These are phyloP conservation scores for Tetradesmus obliquus DNA, from an alignment of 139 green algal species.

Conservation along the genomic window DNA sequence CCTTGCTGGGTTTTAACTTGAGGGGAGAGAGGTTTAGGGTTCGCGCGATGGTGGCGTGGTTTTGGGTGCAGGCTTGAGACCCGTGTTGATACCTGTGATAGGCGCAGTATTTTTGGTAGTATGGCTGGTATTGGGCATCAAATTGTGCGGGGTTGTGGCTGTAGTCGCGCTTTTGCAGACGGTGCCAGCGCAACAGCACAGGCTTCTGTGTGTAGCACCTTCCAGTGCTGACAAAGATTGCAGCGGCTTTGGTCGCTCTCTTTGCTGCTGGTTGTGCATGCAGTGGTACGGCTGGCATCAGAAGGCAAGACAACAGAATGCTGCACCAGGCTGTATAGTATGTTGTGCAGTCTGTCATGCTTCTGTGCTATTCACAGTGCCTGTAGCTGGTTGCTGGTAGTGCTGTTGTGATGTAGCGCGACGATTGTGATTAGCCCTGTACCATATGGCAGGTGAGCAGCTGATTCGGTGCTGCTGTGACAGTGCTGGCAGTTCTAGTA, in stretches of 20 bases:
- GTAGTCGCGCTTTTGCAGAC: not conserved
- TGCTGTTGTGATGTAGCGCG: no score
- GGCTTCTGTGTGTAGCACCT: not conserved
- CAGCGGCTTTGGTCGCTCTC: not conserved
- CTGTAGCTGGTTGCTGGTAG: no score
- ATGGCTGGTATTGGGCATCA: not conserved
- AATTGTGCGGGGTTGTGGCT: not conserved
- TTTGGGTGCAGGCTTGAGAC: not conserved
- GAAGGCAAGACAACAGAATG: no score
- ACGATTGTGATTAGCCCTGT: not conserved
- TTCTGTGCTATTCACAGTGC: no score
- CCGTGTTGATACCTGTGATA: not conserved
- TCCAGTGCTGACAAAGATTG: not conserved
- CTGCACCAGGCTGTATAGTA: not conserved
- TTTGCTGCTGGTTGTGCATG: not conserved
- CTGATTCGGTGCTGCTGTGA: no score
- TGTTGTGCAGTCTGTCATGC: no score
- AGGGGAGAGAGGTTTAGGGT: not conserved
- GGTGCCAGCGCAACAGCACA: not conserved
- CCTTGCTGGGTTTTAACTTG: not conserved
- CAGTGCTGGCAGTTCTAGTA: not conserved
- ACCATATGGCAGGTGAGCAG: not conserved
- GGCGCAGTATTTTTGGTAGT: not conserved
- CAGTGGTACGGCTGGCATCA: not conserved
- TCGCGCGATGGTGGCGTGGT: not conserved